Evolutionary conservation across 73 alveolate genomes (phyloP).

Genomic region (Uronychia setigera): DNA sequence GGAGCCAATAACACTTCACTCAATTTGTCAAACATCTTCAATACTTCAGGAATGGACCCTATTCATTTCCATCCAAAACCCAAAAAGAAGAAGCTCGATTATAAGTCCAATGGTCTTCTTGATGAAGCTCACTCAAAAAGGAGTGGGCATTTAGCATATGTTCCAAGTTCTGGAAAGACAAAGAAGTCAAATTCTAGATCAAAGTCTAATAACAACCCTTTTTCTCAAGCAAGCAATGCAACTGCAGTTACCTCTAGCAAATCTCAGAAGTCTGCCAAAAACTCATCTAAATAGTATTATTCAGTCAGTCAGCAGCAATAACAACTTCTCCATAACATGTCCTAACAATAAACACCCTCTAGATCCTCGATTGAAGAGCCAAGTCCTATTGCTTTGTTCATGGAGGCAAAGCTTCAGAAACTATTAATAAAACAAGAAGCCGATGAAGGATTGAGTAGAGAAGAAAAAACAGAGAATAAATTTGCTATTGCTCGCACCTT

Average conservation of each 20-base stretch:
- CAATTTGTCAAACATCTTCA: background rate
- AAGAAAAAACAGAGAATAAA: background rate
- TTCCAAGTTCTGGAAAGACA: background rate
- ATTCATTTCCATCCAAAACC: background rate
- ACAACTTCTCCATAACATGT: background rate
- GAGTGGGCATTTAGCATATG: background rate
- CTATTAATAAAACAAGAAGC: background rate
- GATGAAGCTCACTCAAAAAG: background rate
- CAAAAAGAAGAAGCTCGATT: background rate
- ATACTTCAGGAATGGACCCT: background rate
- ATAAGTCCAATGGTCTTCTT: no score
- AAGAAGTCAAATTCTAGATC: background rate
- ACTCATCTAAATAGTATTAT: no score
- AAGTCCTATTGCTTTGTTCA: background rate
- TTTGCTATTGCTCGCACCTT: background rate
- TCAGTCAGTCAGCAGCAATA: background rate
- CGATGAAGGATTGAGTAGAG: background rate
- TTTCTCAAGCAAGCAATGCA: background rate
- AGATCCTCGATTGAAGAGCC: background rate
- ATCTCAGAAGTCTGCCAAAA: background rate
- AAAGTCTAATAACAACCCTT: background rate
- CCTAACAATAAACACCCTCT: background rate
- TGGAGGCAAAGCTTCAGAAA: background rate
- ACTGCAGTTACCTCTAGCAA: background rate
- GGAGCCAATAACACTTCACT: background rate